phyloP scores from a whole-genome alignment of 2,329 filamentous ascomycete genomes.

The Neocatenulostroma microsporum region DNA sequence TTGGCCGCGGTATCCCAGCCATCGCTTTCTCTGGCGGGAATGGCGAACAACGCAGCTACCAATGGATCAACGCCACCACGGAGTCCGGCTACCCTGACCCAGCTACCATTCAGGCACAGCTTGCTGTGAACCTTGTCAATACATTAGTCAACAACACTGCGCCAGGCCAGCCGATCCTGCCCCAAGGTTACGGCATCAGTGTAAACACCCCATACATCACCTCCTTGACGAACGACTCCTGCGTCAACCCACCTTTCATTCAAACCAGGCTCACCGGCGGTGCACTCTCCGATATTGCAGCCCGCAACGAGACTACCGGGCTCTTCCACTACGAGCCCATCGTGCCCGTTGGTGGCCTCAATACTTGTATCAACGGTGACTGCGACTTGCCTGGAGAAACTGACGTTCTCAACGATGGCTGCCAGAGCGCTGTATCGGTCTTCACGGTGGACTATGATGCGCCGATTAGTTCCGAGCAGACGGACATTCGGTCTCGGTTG shows the following conservation, averaged over 20 bases:
- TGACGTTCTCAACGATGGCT: constrained; percentile 38
- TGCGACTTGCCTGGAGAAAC: constrained; percentile 46
- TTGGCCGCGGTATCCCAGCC: constrained; percentile 42
- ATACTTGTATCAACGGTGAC: constrained; percentile 47
- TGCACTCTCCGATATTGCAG: constrained; percentile 41
- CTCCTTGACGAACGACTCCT: constrained; percentile 31
- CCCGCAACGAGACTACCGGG: constrained; percentile 37
- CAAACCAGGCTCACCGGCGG: constrained; percentile 45
- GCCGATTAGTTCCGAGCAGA: constrained; percentile 28
- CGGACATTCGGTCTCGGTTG: constrained; percentile 7
- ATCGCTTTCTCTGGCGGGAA: constrained; percentile 44
- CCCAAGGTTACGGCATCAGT: constrained; percentile 44
- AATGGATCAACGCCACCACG: constrained; percentile 35
- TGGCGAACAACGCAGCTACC: constrained; percentile 35
- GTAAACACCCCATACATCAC: constrained; percentile 45
- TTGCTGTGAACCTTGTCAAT: constrained; percentile 39
- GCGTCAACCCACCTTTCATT: constrained; percentile 37
- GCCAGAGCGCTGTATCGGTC: constrained; percentile 35
- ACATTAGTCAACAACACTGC: constrained; percentile 36
- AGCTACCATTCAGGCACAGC: constrained; percentile 37
- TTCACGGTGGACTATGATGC: constrained; percentile 48
- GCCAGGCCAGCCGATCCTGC: constrained; percentile 31
- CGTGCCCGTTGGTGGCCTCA: constrained; percentile 34
- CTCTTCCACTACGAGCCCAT: constrained; percentile 39
- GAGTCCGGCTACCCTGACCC: constrained; percentile 31